phyloP scores from a whole-genome alignment of 164 flowering plant genomes.

The Macadamia integrifolia region DNA sequence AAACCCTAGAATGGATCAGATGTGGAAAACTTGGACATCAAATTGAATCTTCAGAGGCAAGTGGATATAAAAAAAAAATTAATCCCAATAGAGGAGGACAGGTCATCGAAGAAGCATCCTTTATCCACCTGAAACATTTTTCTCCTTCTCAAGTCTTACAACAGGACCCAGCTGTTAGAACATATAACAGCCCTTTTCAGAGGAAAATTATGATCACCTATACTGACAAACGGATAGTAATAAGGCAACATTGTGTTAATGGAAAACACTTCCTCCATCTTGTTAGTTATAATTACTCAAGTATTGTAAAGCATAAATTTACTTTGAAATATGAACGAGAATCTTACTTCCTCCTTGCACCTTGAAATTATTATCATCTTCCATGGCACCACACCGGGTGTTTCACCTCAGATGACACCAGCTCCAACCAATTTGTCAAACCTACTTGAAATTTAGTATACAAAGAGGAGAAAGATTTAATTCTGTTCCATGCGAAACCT shows the following conservation, averaged over 20 bases:
- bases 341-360: neutral
- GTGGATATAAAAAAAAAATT: neutral
- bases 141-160: neutral
- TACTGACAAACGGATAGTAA: neutral
- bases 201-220: neutral
- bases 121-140: neutral
- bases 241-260: neutral
- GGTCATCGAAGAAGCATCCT: neutral
- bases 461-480: neutral
- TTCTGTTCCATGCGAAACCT: neutral
- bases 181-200: neutral
- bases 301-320: neutral
- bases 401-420: neutral
- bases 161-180: neutral
- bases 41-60: neutral
- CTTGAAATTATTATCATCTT: neutral
- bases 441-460: neutral
- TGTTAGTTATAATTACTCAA: neutral
- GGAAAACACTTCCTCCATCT: neutral
- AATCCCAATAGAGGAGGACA: neutral
- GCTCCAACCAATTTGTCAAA: neutral
- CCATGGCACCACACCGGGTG: neutral
- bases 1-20: neutral
- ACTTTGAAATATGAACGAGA: neutral
- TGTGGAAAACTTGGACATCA: neutral